A percentile compares a stretch with the other conserved stretches of the same genome.
These are phyloP conservation scores for Monilinia polystroma DNA, from an alignment of 2,329 filamentous ascomycete species.

Conservation along the genomic window DNA sequence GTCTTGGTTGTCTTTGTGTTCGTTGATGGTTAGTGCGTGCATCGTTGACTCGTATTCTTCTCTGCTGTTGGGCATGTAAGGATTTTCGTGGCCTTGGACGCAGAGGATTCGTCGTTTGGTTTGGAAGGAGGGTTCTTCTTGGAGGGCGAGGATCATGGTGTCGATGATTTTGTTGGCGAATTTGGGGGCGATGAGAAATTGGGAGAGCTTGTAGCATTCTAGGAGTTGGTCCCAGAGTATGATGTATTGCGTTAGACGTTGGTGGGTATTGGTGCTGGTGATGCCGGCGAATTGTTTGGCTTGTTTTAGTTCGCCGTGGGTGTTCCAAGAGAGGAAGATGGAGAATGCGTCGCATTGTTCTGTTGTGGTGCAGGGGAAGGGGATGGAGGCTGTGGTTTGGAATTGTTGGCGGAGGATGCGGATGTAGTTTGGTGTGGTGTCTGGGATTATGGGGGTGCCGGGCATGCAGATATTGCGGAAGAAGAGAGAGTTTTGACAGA, in stretches of 20 bases:
- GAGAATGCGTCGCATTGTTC: background rate
- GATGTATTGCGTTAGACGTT: background rate
- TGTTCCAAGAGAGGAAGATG: background rate
- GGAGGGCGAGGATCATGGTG: background rate
- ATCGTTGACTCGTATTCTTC: background rate
- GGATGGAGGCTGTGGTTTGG: background rate
- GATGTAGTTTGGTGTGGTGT: background rate
- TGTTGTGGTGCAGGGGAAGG: background rate
- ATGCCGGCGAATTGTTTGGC: background rate
- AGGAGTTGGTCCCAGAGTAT: background rate
- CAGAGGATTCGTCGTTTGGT: background rate
- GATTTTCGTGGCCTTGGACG: too few relatives aligned
- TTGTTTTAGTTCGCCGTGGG: background rate
- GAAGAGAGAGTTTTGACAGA: slow-evolving; percentile 6
- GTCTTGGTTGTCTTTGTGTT: too few relatives aligned
- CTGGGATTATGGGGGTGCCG: background rate
- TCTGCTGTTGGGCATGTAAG: background rate
- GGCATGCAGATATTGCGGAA: slow-evolving; percentile 9
- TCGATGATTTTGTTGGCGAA: background rate
- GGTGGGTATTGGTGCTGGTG: background rate
- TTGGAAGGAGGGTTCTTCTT: background rate
- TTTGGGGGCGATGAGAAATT: background rate
- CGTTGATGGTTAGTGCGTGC: background rate
- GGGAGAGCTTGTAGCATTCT: background rate
- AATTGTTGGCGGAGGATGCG: background rate